Evolutionary conservation across 1,284 basidiomycete genomes (phyloP).

Genomic region (Volvariella volvacea): DNA sequence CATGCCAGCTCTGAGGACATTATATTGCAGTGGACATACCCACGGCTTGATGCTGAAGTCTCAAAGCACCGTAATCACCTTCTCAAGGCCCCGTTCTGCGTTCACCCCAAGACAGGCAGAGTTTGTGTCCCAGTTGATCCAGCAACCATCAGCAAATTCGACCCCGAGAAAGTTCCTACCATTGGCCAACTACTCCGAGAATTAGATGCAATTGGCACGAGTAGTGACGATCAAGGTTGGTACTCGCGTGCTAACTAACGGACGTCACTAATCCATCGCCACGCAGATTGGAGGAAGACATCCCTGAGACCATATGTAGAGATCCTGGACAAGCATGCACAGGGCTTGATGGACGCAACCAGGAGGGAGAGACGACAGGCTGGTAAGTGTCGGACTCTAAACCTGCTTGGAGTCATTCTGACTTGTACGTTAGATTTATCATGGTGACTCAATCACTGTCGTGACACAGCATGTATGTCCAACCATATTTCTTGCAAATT

Average conservation of each 20-base stretch:
- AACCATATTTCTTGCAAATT: no score
- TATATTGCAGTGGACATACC: conserved; percentile 93
- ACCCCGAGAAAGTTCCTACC: conserved; percentile 84
- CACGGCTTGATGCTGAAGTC: conserved; percentile 94
- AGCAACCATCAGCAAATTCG: conserved; percentile 71
- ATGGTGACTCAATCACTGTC: conserved; percentile 17
- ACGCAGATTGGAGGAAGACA: conserved; percentile 62
- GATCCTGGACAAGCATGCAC: conserved; percentile 75
- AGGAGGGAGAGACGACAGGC: conserved; percentile 43
- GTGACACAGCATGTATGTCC: no score
- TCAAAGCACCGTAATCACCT: conserved; percentile 97
- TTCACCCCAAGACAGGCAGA: conserved; percentile 94
- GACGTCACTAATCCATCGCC: not conserved
- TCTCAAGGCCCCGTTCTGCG: conserved; percentile 95
- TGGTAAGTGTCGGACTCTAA: conserved; percentile 22
- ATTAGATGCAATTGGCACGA: conserved; percentile 47
- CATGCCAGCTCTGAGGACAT: conserved; percentile 81
- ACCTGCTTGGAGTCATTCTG: not conserved
- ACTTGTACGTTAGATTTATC: conserved; percentile 13
- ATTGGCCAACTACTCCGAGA: conserved; percentile 79
- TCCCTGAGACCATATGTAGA: conserved; percentile 87
- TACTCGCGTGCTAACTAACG: conserved; percentile 30
- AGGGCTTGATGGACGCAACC: conserved; percentile 53
- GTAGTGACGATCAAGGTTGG: conserved; percentile 21
- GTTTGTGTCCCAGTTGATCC: conserved; percentile 94